Percentiles rank a stretch among this genome's conserved stretches.
These are phyloP conservation scores for Guyanaporus albipodus DNA, from an alignment of 768 basidiomycete genomes.

Conservation along the genomic window DNA sequence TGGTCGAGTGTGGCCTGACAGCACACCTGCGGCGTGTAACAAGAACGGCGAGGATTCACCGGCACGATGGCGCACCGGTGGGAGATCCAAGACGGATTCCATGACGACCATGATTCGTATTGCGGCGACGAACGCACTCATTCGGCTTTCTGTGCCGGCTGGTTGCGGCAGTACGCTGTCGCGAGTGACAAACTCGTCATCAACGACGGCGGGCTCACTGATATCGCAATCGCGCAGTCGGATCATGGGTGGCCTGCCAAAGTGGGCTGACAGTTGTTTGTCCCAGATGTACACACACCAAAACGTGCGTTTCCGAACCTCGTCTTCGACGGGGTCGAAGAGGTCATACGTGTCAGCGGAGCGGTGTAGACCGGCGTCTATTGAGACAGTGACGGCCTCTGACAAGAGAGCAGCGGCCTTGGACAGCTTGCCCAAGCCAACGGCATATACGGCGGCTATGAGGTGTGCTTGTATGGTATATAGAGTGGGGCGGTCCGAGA, in stretches of 20 bases:
- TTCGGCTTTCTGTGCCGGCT: conserved; percentile 65
- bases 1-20: conserved; percentile 58
- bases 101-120: conserved; percentile 82
- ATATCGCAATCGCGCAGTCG: conserved; percentile 88
- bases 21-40: conserved; percentile 60
- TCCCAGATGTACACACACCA: conserved; percentile 98
- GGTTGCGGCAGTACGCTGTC: conserved; percentile 67
- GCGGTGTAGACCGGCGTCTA: conserved; percentile 88
- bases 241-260: conserved; percentile 85
- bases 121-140: conserved; percentile 75
- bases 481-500: conserved; percentile 82
- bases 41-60: conserved; percentile 78
- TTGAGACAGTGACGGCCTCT: conserved; percentile 81
- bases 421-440: conserved; percentile 85
- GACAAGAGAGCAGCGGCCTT: conserved; percentile 83
- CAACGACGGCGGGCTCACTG: conserved; percentile 78
- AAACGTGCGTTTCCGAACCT: conserved; percentile 91
- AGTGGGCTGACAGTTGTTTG: conserved; percentile 86
- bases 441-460: conserved; percentile 88
- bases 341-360: conserved; percentile 81
- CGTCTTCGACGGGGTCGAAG: conserved; percentile 87
- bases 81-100: conserved; percentile 82
- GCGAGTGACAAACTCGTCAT: conserved; percentile 84
- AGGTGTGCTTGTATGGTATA: conserved; percentile 92
- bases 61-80: conserved; percentile 54